Base-by-base conservation (phyloP, 129 eudicot genomes). In the Ambrosia artemisiifolia region DNA sequence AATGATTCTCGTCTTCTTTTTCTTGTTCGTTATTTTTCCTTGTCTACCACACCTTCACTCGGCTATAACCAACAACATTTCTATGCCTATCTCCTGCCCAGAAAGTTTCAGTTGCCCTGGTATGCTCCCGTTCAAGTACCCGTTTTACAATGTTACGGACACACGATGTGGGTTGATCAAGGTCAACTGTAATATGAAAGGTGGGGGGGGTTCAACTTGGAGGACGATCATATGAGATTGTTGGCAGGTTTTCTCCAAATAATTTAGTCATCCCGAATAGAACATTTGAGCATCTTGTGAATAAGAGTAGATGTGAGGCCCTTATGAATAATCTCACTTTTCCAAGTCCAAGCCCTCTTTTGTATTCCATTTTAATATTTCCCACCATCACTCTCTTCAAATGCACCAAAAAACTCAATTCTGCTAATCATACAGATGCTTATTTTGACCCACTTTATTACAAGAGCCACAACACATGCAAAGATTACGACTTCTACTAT, bases 351-450 rank as follows among this genome's bases (percentile, higher is more conserved):
- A 55, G 14, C 7, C 67, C 81, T 5, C 78, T 80, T 38, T 72
- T 78, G 14, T 74, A 44, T 55, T 73, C 79, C 1, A 32, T 70
- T 36, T 65, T 74, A 9, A 38, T 84, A 49, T 0, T 0, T 11
- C 17, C 62, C 43, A 12, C 11, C 33, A 38, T 84, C 71, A 64
- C 78, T 65, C 17, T 87, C 53, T 84, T 79, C 70, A 76, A 71
- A 67, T 87, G 89, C 35, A 10, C 6, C 16, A 71, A 30, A 14
- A 2, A 30, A 28, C 16, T 10, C 46, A 20, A n/a, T n/a, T n/a
- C n/a, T n/a, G n/a, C n/a, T n/a, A n/a, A n/a, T n/a, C n/a, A n/a
- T n/a, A n/a, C n/a, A n/a, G n/a, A n/a, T n/a, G n/a, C 59, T 30
- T 64, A 71, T 71, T 78, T 70, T 32, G 9, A 2, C 3, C n/a